Evolutionary conservation across 805 yeast species (phyloP).

Genomic region (Teunomyces cretensis): DNA sequence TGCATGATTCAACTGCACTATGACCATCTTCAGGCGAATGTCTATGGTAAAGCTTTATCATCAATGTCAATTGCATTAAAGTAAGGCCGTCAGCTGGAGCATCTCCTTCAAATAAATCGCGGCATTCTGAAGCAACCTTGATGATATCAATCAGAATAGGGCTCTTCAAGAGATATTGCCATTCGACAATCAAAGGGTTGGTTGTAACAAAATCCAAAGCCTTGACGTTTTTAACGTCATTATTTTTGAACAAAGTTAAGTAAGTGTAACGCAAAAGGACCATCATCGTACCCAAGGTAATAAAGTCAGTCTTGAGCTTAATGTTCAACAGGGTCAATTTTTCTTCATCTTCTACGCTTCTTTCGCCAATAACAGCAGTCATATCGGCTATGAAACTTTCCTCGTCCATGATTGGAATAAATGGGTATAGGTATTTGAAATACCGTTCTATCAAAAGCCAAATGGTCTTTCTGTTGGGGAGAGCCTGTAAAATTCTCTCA

Average conservation of each 20-base stretch:
- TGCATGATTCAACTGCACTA: slow-evolving; percentile 1
- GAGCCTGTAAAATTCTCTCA: slow-evolving; percentile 21
- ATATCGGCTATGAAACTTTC: slow-evolving; percentile 21
- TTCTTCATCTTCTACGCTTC: slow-evolving; percentile 15
- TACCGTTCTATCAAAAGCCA: slow-evolving; percentile 30
- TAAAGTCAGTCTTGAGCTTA: slow-evolving; percentile 28
- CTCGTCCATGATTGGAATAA: slow-evolving; percentile 37
- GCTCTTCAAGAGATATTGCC: slow-evolving; percentile 17
- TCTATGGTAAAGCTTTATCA: slow-evolving; percentile 15
- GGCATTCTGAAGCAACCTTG: slow-evolving; percentile 14
- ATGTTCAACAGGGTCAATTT: slow-evolving; percentile 25
- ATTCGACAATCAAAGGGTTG: slow-evolving; percentile 14
- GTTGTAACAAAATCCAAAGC: slow-evolving; percentile 11
- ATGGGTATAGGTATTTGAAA: slow-evolving; percentile 39
- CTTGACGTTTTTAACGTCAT: slow-evolving; percentile 7
- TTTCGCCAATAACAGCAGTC: slow-evolving; percentile 15
- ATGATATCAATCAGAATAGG: slow-evolving; percentile 20
- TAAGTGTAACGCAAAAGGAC: slow-evolving; percentile 33
- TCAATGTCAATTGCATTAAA: slow-evolving; percentile 17
- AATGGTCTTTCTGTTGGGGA: slow-evolving; percentile 28
- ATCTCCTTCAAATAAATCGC: slow-evolving; percentile 13
- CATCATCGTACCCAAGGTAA: slow-evolving; percentile 31
- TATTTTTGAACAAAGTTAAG: slow-evolving; percentile 28
- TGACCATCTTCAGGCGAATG: slow-evolving; percentile 14
- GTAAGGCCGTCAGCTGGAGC: slow-evolving; percentile 11